A percentile compares a stretch with the other conserved stretches of the same genome.
Conservation (phyloP, 192 early-diverging fungal genomes). For the Thamnidium elegans region DNA sequence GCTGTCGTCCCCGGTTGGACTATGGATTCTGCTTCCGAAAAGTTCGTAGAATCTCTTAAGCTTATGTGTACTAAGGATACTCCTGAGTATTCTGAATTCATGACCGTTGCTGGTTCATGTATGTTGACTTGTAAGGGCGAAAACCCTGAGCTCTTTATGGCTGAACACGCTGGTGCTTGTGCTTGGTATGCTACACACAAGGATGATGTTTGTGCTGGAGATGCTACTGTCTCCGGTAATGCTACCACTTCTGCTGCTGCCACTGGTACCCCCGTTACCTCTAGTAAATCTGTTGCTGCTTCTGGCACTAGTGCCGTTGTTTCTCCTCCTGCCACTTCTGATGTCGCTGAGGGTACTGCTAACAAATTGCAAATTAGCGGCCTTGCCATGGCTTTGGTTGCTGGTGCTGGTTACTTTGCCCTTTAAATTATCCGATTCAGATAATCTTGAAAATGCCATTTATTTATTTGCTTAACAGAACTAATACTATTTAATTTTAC, state of each 20-base stretch:
- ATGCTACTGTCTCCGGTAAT: not conserved
- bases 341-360: no score
- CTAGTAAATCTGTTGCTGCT: no score
- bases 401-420: not conserved
- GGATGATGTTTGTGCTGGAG: conserved; percentile 8
- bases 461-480: not conserved
- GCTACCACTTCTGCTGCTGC: conserved; percentile 23
- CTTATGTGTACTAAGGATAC: conserved; percentile 26
- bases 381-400: not conserved
- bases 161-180: conserved; percentile 18
- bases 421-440: not conserved
- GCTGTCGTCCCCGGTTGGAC: conserved; percentile 14
- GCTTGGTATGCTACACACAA: conserved; percentile 21
- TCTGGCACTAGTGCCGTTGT: no score
- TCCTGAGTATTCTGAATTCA: conserved; percentile 30
- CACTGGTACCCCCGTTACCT: no score
- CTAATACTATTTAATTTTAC: no score
- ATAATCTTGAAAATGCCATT: no score
- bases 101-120: conserved; percentile 34
- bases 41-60: conserved; percentile 31
- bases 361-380: not conserved
- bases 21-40: conserved; percentile 20
- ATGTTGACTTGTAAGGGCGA: conserved; percentile 11
- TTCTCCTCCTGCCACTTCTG: not conserved
- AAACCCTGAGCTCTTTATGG: conserved; percentile 25